Percentiles rank a stretch among this genome's conserved stretches.
phyloP scores from a whole-genome alignment of 306 rosid genomes.

The Vicia faba region DNA sequence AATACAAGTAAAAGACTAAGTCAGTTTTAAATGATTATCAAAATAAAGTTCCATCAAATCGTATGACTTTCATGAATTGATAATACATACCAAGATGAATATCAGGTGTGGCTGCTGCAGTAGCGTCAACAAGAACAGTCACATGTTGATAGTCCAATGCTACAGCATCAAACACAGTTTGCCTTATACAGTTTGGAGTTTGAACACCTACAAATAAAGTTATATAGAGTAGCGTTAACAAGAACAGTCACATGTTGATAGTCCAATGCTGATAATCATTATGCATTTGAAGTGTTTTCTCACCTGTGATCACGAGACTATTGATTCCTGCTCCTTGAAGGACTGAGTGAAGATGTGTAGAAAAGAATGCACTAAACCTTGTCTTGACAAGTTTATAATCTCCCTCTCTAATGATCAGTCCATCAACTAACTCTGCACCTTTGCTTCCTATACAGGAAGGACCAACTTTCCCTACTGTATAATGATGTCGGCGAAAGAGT shows the following conservation, averaged over 20 bases:
- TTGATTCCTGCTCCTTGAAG: slow-evolving; percentile 69
- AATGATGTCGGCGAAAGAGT: slow-evolving; percentile 71
- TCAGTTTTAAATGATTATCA: background rate
- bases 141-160: slow-evolving; percentile 76
- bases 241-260: too few relatives aligned
- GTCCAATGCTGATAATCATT: too few relatives aligned
- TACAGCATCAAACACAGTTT: slow-evolving; percentile 87
- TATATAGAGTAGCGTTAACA: too few relatives aligned
- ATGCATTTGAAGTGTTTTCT: slow-evolving; percentile 20
- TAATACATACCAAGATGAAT: slow-evolving; percentile 61
- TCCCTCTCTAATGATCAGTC: slow-evolving; percentile 73
- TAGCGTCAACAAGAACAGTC: slow-evolving; percentile 75
- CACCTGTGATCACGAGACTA: slow-evolving; percentile 69
- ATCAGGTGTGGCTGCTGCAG: slow-evolving; percentile 85
- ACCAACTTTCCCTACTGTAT: slow-evolving; percentile 49
- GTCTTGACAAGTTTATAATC: slow-evolving; percentile 86
- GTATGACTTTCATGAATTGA: slow-evolving; percentile 9
- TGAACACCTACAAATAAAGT: slow-evolving; percentile 66
- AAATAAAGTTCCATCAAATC: slow-evolving; percentile 5
- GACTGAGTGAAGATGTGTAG: slow-evolving; percentile 71
- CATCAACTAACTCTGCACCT: slow-evolving; percentile 81
- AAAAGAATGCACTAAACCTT: slow-evolving; percentile 87
- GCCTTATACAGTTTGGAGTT: slow-evolving; percentile 95
- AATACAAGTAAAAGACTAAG: too few relatives aligned
- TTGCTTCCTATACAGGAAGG: slow-evolving; percentile 58